Evolutionary conservation across 805 yeast genomes (phyloP).

Genomic region (Sungouiella thailandica): DNA sequence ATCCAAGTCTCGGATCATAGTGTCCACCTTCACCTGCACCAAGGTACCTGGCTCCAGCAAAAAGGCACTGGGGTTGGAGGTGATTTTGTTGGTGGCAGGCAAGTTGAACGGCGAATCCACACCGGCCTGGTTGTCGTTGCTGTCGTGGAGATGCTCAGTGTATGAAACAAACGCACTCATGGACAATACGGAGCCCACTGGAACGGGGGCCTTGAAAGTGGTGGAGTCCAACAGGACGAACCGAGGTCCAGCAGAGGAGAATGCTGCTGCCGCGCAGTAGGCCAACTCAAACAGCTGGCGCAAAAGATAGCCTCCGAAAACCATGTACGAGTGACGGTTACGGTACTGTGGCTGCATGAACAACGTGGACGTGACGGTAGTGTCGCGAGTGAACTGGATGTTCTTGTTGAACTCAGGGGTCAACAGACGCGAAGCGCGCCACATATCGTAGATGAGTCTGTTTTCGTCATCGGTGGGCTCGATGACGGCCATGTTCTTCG

Average conservation of each 20-base stretch:
- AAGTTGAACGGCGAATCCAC: slow-evolving; percentile 39
- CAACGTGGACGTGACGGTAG: slow-evolving; percentile 66
- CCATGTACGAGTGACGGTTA: slow-evolving; percentile 90
- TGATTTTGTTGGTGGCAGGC: slow-evolving; percentile 54
- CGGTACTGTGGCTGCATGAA: slow-evolving; percentile 97
- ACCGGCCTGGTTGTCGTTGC: slow-evolving; percentile 17
- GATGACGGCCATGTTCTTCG: slow-evolving; percentile 56
- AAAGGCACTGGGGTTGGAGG: slow-evolving; percentile 51
- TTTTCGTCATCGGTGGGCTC: slow-evolving; percentile 70
- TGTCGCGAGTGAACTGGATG: slow-evolving; percentile 63
- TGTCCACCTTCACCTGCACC: slow-evolving; percentile 85
- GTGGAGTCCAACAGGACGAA: slow-evolving; percentile 88
- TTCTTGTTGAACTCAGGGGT: slow-evolving; percentile 21
- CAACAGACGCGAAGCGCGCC: slow-evolving; percentile 39
- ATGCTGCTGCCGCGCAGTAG: slow-evolving; percentile 87
- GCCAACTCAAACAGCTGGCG: slow-evolving; percentile 93
- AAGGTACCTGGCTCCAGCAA: slow-evolving; percentile 77
- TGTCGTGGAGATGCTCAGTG: slow-evolving; percentile 69
- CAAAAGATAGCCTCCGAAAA: slow-evolving; percentile 90
- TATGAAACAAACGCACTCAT: slow-evolving; percentile 80
- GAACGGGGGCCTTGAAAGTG: slow-evolving; percentile 90
- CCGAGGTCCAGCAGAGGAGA: slow-evolving; percentile 79
- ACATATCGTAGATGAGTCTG: slow-evolving; percentile 68
- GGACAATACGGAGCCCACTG: slow-evolving; percentile 86
- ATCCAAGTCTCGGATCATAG: slow-evolving; percentile 66